Base-by-base conservation (phyloP, 176 grass and related monocot species). In the Chloris gayana region DNA sequence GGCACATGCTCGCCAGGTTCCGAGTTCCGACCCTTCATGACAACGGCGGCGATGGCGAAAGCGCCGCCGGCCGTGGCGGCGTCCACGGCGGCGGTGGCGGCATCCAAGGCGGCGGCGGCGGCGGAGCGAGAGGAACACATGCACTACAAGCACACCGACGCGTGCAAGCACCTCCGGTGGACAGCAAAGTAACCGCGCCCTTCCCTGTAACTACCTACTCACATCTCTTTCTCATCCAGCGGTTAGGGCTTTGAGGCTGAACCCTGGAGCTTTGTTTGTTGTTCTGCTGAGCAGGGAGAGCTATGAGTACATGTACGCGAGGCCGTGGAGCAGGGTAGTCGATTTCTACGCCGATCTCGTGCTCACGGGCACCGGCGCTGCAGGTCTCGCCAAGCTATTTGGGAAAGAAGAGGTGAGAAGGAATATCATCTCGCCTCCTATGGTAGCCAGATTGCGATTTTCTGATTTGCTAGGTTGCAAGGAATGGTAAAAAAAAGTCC, bases 111-210 rank as follows among this genome's bases (percentile, higher is more conserved):
- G 44, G 87, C 70, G 24, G 82, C 49, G 57, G 73, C 25, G 37
- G 60, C 51, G 90, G 96, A 91, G 82, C 76, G 70, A 46, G 88
- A 89, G 15, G 88, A 73, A 37, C 66, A 95, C 84, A 63, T 73
- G 44, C 86, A 93, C 70, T 98, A 93, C 81, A 91, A 82, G 79
- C 96, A 95, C 49, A 88, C 86, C n/a, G 96, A 98, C 42, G 69
- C 84, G 14, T 95, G 75, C 84, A 79, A 85, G 45, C 80, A 68
- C 65, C 90, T 91, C 67, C 90, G 90, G 57, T 98, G 96, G 96
- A 91, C 80, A 25, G 31, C 78, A 44, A 95, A 89, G 92, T 95
- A 68, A 45, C 24, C 30, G 1, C 37, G 1, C 37, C 30, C 45
- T 45, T 41, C 15, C 24, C 15, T 32, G 1, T 21, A 5, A 54